Evolutionary conservation across 2,329 filamentous ascomycete species (phyloP).

Genomic region (Beauveria caledonica): DNA sequence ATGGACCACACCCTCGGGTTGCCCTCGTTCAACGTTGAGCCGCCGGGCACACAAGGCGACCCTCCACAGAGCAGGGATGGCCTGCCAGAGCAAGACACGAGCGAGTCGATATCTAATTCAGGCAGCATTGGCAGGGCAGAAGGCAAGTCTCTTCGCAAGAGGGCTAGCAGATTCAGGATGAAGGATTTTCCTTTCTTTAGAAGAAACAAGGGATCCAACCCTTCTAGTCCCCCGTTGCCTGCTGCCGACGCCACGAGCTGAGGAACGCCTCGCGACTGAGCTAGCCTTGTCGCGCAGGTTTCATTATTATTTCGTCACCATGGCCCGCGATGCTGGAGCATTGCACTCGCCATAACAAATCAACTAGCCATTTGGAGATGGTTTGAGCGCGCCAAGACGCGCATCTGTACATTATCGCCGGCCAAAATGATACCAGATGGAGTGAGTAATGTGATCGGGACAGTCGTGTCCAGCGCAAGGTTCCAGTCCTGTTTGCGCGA

Average conservation of each 20-base stretch:
- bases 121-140: slow-evolving; percentile 40
- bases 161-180: slow-evolving; percentile 55
- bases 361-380: neutral
- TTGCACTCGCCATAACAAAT: neutral
- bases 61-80: slow-evolving; percentile 24
- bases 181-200: slow-evolving; percentile 51
- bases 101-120: slow-evolving; percentile 27
- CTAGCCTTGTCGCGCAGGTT: slow-evolving; percentile 3
- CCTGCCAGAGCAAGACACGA: slow-evolving; percentile 17
- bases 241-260: slow-evolving; percentile 26
- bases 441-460: neutral
- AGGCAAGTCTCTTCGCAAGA: slow-evolving; percentile 48
- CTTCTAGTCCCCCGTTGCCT: slow-evolving; percentile 20
- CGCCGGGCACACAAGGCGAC: slow-evolving; percentile 7
- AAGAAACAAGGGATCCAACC: slow-evolving; percentile 37
- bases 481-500: slow-evolving; percentile 9
- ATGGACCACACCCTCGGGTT: slow-evolving; percentile 40
- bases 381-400: slow-evolving; percentile 3
- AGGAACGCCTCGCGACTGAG: slow-evolving; percentile 14
- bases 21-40: slow-evolving; percentile 31
- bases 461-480: neutral
- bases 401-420: slow-evolving; percentile 9
- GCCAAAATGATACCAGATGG: neutral
- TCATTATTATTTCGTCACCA: neutral
- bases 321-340: slow-evolving; percentile 6